phyloP scores from a whole-genome alignment of 495 filamentous ascomycete species.

The Neurospora sp. region DNA sequence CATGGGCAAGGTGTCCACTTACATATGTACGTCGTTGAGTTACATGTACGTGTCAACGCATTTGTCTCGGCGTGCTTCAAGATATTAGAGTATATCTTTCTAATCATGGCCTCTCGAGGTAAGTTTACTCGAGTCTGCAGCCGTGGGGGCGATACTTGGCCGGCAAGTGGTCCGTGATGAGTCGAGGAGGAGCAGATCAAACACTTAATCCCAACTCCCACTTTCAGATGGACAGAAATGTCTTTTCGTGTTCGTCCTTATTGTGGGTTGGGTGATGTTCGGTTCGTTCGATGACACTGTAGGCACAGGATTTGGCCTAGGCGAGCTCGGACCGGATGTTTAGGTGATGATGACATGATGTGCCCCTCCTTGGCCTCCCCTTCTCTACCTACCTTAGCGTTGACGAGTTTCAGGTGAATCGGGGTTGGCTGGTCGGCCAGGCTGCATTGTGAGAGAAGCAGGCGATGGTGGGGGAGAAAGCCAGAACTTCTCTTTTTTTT shows the following conservation, averaged over 20 bases:
- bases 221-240: not conserved
- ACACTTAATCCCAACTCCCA: not conserved
- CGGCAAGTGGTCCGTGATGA: not conserved
- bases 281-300: not conserved
- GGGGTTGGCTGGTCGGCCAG: not conserved
- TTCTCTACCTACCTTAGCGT: constrained; percentile 5
- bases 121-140: not conserved
- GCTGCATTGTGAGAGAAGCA: not conserved
- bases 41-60: not conserved
- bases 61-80: not conserved
- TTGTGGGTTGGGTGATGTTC: not conserved
- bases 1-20: not conserved
- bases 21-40: not conserved
- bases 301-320: not conserved
- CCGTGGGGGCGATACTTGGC: not conserved
- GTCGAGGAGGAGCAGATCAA: not conserved
- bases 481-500: not conserved
- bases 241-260: not conserved
- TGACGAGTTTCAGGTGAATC: constrained; percentile 26
- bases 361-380: constrained; percentile 7
- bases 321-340: not conserved
- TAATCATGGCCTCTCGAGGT: not conserved
- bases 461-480: not conserved
- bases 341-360: constrained; percentile 9
- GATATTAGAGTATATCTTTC: not conserved